A percentile compares a stretch with the other conserved stretches of the same genome.
Conservation (phyloP, 306 rosid species). For the Malus orientalis region DNA sequence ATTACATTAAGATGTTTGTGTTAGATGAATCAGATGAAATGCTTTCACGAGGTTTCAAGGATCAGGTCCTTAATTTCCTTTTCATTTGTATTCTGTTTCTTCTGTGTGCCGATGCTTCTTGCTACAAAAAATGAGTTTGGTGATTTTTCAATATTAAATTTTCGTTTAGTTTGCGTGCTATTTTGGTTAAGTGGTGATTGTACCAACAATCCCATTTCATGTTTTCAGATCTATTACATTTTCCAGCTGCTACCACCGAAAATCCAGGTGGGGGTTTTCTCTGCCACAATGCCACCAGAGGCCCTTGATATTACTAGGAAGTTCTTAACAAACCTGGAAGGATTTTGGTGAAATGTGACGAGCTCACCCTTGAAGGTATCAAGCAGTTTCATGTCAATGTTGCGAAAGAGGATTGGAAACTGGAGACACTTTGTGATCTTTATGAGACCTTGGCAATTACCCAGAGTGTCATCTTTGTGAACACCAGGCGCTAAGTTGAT, state of each 20-base stretch:
- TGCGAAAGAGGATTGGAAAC: slow-evolving; percentile 64
- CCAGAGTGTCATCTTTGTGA: slow-evolving; percentile 62
- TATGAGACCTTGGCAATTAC: slow-evolving; percentile 61
- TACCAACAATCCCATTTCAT: background rate
- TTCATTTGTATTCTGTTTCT: background rate
- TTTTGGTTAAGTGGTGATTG: background rate
- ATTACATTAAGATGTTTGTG: slow-evolving; percentile 51
- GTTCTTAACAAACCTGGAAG: slow-evolving; percentile 61
- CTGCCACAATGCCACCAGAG: slow-evolving; percentile 72
- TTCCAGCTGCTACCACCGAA: slow-evolving; percentile 72
- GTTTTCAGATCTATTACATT: slow-evolving; percentile 58
- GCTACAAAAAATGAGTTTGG: background rate
- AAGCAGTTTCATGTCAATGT: slow-evolving; percentile 58
- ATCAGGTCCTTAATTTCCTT: slow-evolving; percentile 38
- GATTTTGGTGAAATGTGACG: slow-evolving; percentile 63
- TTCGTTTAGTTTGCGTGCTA: background rate
- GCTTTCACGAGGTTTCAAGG: slow-evolving; percentile 80
- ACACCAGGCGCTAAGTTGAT: slow-evolving; percentile 65
- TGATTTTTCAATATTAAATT: background rate
- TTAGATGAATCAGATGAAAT: slow-evolving; percentile 77
- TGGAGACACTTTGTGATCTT: slow-evolving; percentile 59
- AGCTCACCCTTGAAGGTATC: slow-evolving; percentile 26
- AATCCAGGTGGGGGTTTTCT: slow-evolving; percentile 73
- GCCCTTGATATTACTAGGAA: slow-evolving; percentile 74
- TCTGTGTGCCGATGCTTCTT: background rate